These are phyloP conservation scores for Casaregolazyma lundiana DNA, from an alignment of 1,139 yeast genomes.

Conservation along the genomic window DNA sequence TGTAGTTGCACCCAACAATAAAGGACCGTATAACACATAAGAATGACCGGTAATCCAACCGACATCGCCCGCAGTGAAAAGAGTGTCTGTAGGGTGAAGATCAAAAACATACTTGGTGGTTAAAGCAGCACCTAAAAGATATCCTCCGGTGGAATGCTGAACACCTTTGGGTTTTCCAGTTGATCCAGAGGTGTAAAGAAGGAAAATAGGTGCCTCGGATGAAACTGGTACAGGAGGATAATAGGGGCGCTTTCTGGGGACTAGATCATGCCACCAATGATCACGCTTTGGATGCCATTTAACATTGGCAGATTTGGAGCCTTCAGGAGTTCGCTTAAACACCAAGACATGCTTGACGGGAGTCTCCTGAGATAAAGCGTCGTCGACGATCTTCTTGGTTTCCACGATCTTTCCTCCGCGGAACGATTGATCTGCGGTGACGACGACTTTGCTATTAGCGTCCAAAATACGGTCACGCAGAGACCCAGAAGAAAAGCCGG, in stretches of 20 bases:
- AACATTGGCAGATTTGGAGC: constrained; percentile 42
- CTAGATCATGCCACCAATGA: constrained; percentile 88
- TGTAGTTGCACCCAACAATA: constrained; percentile 81
- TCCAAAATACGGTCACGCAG: constrained; percentile 84
- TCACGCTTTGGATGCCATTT: constrained; percentile 79
- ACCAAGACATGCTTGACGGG: constrained; percentile 78
- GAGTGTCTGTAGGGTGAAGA: constrained; percentile 76
- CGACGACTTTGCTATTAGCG: constrained; percentile 80
- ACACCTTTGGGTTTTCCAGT: constrained; percentile 99
- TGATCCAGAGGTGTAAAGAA: constrained; percentile 93
- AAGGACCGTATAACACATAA: constrained; percentile 90
- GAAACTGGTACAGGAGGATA: constrained; percentile 82
- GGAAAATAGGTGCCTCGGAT: constrained; percentile 88
- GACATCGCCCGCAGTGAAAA: constrained; percentile 97
- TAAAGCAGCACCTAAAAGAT: constrained; percentile 86
- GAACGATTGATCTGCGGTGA: constrained; percentile 92
- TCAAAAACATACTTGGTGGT: constrained; percentile 92
- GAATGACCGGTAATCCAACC: constrained; percentile 99
- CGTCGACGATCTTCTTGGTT: constrained; percentile 91
- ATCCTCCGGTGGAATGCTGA: constrained; percentile 91
- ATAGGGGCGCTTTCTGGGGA: constrained; percentile 75
- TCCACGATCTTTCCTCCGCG: constrained; percentile 93
- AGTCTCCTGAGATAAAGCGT: constrained; percentile 76
- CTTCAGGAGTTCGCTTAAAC: constrained; percentile 69
- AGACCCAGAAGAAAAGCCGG: constrained; percentile 94